These are phyloP conservation scores for Neurospora sp. DNA, from an alignment of 495 filamentous ascomycete species.

Conservation along the genomic window DNA sequence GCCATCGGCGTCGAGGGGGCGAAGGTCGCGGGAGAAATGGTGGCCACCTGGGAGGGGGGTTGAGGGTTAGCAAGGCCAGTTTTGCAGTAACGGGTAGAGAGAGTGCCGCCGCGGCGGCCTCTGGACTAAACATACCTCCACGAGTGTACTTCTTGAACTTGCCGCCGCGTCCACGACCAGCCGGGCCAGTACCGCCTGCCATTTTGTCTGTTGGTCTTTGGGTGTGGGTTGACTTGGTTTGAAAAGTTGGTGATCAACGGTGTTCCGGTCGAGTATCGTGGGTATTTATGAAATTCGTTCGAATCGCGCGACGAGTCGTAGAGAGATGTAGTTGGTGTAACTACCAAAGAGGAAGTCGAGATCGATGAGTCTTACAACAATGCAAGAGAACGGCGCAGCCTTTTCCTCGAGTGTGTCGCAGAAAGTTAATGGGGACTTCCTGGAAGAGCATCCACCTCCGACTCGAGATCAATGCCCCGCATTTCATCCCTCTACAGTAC, in stretches of 20 bases:
- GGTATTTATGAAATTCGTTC: background rate
- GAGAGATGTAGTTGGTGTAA: slow-evolving; percentile 1
- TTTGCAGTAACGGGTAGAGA: no score
- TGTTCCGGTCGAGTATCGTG: background rate
- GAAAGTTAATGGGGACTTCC: background rate
- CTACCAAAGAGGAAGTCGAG: slow-evolving; percentile 4
- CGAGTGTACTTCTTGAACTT: slow-evolving; percentile 91
- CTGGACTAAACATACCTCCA: slow-evolving; percentile 54
- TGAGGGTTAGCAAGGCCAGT: background rate
- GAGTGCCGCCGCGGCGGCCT: background rate
- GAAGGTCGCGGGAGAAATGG: slow-evolving; percentile 83
- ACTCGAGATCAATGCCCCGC: background rate
- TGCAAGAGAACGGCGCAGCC: background rate
- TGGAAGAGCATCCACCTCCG: background rate
- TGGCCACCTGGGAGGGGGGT: slow-evolving; percentile 61
- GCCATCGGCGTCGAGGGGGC: slow-evolving; percentile 77
- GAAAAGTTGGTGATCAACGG: slow-evolving; percentile 4
- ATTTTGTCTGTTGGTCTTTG: slow-evolving; percentile 29
- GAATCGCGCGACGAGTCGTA: slow-evolving; percentile 5
- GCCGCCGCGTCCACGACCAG: slow-evolving; percentile 66
- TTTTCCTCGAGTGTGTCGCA: background rate
- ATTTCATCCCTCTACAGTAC: background rate
- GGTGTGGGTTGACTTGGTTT: slow-evolving; percentile 1
- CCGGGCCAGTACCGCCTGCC: slow-evolving; percentile 46
- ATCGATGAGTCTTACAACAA: background rate